Evolutionary conservation across 2,329 filamentous ascomycete genomes (phyloP).

Genomic region (Plectosphaerella plurivora): DNA sequence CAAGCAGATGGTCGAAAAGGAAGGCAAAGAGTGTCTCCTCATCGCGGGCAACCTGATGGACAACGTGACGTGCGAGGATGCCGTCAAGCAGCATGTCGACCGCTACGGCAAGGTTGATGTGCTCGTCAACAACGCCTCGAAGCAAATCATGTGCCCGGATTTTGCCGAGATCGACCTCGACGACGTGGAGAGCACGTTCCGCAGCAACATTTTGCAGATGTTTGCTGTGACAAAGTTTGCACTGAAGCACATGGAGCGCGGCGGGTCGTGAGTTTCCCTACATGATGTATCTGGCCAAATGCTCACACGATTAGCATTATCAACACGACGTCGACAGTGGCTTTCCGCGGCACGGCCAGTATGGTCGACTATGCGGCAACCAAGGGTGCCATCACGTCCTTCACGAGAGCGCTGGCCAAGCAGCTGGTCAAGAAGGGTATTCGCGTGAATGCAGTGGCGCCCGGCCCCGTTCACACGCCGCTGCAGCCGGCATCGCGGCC

Average conservation of each 20-base stretch:
- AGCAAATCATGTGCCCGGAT: constrained; percentile 49
- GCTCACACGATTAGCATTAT: constrained; percentile 39
- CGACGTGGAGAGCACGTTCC: constrained; percentile 51
- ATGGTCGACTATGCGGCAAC: constrained; percentile 54
- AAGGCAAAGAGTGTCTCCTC: constrained; percentile 41
- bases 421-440: constrained; percentile 53
- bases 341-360: constrained; percentile 44
- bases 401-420: constrained; percentile 47
- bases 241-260: constrained; percentile 48
- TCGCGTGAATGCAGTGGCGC: constrained; percentile 43
- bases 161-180: constrained; percentile 50
- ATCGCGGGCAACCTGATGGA: constrained; percentile 44
- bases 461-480: constrained; percentile 36
- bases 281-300: not conserved
- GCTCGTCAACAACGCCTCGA: constrained; percentile 55
- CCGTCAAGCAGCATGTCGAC: constrained; percentile 49
- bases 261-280: constrained; percentile 31
- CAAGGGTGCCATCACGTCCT: constrained; percentile 54
- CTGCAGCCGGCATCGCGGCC: constrained; percentile 37
- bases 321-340: constrained; percentile 50
- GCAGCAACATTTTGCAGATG: constrained; percentile 52
- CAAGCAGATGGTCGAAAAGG: constrained; percentile 45
- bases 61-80: constrained; percentile 42
- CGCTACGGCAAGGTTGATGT: constrained; percentile 38
- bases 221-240: constrained; percentile 56